A percentile compares a stretch with the other conserved stretches of the same genome.
Conservation (phyloP, 23 red algal genomes). For the Agarophyton chilense region DNA sequence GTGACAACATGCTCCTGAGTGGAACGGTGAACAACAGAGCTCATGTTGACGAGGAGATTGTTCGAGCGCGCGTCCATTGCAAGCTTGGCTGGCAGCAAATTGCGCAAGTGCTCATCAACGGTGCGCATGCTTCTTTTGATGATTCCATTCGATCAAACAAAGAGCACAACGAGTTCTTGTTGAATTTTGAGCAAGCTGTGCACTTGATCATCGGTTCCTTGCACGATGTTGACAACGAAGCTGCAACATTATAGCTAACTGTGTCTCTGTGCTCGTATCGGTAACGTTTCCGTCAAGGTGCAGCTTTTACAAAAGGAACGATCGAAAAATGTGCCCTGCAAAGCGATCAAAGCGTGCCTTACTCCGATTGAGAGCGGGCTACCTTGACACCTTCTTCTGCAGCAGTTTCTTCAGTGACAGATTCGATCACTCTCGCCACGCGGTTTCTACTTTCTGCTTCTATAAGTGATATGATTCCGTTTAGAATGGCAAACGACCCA, state of each 20-base stretch:
- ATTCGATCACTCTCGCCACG: slow-evolving; percentile 1
- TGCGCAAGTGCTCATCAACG: neutral
- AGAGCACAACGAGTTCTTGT: no score
- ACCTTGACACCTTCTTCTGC: slow-evolving; percentile 6
- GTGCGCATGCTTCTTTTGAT: slow-evolving; percentile 1
- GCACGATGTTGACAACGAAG: neutral
- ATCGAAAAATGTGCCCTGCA: neutral
- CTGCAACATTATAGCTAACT: neutral
- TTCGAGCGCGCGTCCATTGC: neutral
- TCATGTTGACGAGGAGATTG: slow-evolving; percentile 13
- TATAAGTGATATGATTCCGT: slow-evolving; percentile 57
- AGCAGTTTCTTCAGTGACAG: neutral
- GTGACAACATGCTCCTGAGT: slow-evolving; percentile 18
- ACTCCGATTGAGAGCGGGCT: neutral
- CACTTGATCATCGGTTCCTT: neutral
- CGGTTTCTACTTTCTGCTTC: slow-evolving; percentile 36
- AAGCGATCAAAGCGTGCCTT: neutral
- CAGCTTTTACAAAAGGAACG: no score
- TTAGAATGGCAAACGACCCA: slow-evolving; percentile 79
- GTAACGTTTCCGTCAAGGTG: no score
- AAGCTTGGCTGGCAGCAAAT: neutral
- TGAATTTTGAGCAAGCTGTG: neutral
- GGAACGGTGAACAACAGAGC: neutral
- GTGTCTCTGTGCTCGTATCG: no score
- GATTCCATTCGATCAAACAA: no score